Percentiles rank a stretch among this genome's conserved stretches.
These are phyloP conservation scores for Rhizopogon vulgaris DNA, from an alignment of 768 basidiomycete species.

Conservation along the genomic window DNA sequence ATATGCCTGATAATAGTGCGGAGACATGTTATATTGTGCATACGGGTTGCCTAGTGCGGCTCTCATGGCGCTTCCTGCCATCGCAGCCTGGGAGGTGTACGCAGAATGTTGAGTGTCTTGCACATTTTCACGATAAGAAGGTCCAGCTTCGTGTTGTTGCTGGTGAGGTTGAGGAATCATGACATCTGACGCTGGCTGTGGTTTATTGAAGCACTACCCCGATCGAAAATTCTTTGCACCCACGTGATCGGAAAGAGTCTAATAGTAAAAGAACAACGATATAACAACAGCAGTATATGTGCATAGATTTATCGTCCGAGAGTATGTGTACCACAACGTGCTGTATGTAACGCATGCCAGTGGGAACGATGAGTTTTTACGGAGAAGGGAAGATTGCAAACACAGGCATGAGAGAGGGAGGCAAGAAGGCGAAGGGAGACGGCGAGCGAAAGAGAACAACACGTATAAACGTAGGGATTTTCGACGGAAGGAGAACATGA, in stretches of 20 bases:
- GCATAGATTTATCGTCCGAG: slow-evolving; percentile 4
- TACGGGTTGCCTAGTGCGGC: slow-evolving; percentile 19
- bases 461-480: slow-evolving; percentile 9
- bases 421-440: slow-evolving; percentile 8
- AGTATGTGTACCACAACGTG: slow-evolving; percentile 1
- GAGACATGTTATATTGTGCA: slow-evolving; percentile 29
- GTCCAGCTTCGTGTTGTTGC: not conserved
- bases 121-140: not conserved
- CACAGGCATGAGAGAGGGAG: not conserved
- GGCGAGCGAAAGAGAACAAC: not conserved
- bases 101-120: not conserved
- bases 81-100: not conserved
- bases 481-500: slow-evolving; percentile 7
- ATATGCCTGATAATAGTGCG: slow-evolving; percentile 55
- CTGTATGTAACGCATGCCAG: slow-evolving; percentile 2
- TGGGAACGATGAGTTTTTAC: not conserved
- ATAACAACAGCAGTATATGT: not conserved
- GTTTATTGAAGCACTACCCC: not conserved
- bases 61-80: slow-evolving; percentile 13
- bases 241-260: not conserved
- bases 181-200: too few relatives aligned
- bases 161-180: not conserved
- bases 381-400: not conserved
- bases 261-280: not conserved
- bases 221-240: not conserved